Base-by-base conservation (phyloP, 495 filamentous ascomycete genomes). In the Penicillium dipodomyicola region DNA sequence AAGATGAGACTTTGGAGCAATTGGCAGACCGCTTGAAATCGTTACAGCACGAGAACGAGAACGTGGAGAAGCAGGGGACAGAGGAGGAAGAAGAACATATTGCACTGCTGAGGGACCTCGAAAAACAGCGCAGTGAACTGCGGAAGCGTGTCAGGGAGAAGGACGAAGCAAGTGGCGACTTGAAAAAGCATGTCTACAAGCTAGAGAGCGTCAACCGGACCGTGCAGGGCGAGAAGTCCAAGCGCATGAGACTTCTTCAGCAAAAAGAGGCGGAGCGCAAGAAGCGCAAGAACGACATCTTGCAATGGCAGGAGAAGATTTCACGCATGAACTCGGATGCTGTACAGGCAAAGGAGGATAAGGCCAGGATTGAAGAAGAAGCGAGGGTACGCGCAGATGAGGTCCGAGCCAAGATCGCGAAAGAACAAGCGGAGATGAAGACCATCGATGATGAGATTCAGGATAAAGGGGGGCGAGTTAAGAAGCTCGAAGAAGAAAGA, bases 201-300 rank as follows among this genome's bases (percentile, higher is more conserved):
- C 78, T 94, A 22, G 92, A 96, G 63, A 85, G 90, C 30, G 77
- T 86, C 48, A 97, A 96, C 72, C 81, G 90, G 49, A 80, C 84
- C n/a, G 90, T 92, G 10, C 87, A 96, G 65, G 87, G 87, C 51
- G 84, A 85, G 63, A 90, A 88, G 65, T 77, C 82, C 1, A 87
- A 90, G 61, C 91, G 89, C 61, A 91, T 97, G 63, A 79, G 76
- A 60, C 59, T 82, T 32, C 67, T 87, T 33, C 80, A 83, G 51
- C 82, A 85, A 58, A 88, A 86, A 64, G 77, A 82, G 61, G 77
- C 77, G 5, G 84, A 88, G 55, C 76, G 84, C 43, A 75, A 80
- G 61, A 86, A 84, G 64, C 71, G 85, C 51, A 81, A 80, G 57
- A 77, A 81, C 37, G 85, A 88, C 46, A 81, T 84, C 45, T 48